Evolutionary conservation across 164 flowering plant species (phyloP).

Genomic region (Liquidambar formosana): DNA sequence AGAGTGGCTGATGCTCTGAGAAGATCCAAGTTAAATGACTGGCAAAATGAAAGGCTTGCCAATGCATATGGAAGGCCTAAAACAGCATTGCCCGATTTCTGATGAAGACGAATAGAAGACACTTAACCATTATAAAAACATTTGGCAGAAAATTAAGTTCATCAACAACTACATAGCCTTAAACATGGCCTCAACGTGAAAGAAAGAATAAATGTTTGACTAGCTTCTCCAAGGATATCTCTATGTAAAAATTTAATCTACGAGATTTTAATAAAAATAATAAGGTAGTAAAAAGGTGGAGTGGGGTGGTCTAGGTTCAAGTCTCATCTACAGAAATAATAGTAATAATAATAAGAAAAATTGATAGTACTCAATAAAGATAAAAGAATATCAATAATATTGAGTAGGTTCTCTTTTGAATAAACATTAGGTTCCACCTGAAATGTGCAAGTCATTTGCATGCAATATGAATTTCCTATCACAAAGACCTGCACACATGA

Average conservation of each 20-base stretch:
- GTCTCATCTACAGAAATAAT: too few species aligned
- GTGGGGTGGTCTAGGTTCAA: too few species aligned
- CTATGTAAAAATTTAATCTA: too few species aligned
- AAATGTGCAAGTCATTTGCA: too few species aligned
- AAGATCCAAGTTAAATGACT: constrained; percentile 90
- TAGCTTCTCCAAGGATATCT: neutral
- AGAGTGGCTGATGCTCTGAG: constrained; percentile 89
- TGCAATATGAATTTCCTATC: too few species aligned
- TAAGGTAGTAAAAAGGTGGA: too few species aligned
- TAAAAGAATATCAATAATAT: neutral
- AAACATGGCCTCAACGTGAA: neutral
- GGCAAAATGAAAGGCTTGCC: constrained; percentile 94
- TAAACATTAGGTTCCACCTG: too few species aligned
- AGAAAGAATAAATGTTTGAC: neutral
- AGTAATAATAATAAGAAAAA: too few species aligned
- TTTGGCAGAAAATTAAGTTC: neutral
- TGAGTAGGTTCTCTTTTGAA: too few species aligned
- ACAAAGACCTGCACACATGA: neutral
- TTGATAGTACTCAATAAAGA: neutral
- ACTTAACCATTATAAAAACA: neutral
- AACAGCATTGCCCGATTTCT: constrained; percentile 91
- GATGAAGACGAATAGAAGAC: constrained; percentile 15
- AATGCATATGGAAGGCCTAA: constrained; percentile 83
- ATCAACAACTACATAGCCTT: neutral
- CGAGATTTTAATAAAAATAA: too few species aligned